phyloP scores from a whole-genome alignment of 176 grass and related monocot genomes.

The Rhynchospora tenuis region DNA sequence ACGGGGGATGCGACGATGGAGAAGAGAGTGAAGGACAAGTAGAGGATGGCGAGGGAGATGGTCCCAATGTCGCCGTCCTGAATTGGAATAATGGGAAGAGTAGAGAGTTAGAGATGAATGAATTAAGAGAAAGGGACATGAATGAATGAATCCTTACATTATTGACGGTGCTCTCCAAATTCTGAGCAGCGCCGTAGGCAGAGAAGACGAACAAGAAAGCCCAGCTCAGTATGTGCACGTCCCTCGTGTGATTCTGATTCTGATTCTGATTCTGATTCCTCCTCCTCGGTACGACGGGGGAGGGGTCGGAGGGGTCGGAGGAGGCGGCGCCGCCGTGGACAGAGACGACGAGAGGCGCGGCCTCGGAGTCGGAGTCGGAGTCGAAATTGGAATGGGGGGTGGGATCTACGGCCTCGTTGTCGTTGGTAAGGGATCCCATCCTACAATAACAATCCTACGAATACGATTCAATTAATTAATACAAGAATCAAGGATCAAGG shows the following conservation, averaged over 20 bases:
- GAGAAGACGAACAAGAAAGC: constrained; percentile 96
- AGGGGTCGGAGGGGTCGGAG: too few species aligned
- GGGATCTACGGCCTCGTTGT: not conserved
- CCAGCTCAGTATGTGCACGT: constrained; percentile 56
- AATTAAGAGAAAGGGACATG: not conserved
- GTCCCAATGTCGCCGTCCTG: constrained; percentile 72
- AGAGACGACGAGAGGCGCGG: constrained; percentile 23
- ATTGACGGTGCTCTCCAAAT: constrained; percentile 81
- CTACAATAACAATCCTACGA: too few species aligned
- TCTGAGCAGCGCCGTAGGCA: constrained; percentile 70
- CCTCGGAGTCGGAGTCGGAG: not conserved
- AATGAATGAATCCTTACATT: constrained; percentile 29
- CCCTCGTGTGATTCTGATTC: constrained; percentile 51
- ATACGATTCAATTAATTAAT: too few species aligned
- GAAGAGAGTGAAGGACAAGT: constrained; percentile 85
- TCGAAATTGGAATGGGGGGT: too few species aligned
- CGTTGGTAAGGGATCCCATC: not conserved
- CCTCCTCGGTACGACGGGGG: not conserved
- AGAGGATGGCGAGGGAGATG: constrained; percentile 60
- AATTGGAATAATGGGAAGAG: not conserved
- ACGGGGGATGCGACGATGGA: constrained; percentile 47
- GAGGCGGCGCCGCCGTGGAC: constrained; percentile 29
- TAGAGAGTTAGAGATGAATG: not conserved
- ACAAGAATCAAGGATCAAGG: too few species aligned
- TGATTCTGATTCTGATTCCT: too few species aligned